Conservation (phyloP, 768 basidiomycete species). For the Auricularia sp. region DNA sequence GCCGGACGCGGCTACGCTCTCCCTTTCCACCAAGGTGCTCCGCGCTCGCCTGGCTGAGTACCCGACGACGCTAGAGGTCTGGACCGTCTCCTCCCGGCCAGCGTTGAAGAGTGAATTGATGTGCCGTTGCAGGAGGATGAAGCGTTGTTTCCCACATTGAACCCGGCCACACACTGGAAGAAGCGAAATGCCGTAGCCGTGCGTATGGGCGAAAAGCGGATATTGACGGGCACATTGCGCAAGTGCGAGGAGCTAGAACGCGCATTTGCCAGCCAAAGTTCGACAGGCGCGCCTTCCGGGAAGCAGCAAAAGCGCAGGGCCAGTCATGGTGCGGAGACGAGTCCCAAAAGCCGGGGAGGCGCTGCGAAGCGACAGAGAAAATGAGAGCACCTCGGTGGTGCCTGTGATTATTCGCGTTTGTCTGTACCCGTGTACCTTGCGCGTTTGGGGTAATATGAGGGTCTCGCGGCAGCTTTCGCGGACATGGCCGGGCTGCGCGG, state of each 20-base stretch:
- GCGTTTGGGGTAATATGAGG: too few relatives aligned
- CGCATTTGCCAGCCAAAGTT: not conserved
- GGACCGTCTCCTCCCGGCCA: slow-evolving; percentile 9
- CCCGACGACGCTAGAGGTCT: slow-evolving; percentile 47
- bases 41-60: slow-evolving; percentile 44
- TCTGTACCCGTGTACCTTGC: too few relatives aligned
- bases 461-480: not conserved
- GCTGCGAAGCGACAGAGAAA: not conserved
- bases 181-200: slow-evolving; percentile 58
- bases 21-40: slow-evolving; percentile 40
- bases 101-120: not conserved
- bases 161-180: slow-evolving; percentile 18
- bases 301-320: not conserved
- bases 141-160: slow-evolving; percentile 14
- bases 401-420: too few relatives aligned
- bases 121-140: slow-evolving; percentile 36
- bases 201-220: slow-evolving; percentile 69
- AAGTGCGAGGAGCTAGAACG: slow-evolving; percentile 2
- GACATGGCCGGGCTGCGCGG: not conserved
- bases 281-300: not conserved
- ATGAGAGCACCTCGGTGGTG: not conserved
- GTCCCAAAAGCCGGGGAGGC: not conserved
- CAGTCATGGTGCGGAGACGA: not conserved
- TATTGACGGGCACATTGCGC: slow-evolving; percentile 31
- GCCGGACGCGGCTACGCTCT: slow-evolving; percentile 36